These are phyloP conservation scores for Metarhizium rileyi DNA, from an alignment of 2,329 filamentous ascomycete genomes.

Conservation along the genomic window DNA sequence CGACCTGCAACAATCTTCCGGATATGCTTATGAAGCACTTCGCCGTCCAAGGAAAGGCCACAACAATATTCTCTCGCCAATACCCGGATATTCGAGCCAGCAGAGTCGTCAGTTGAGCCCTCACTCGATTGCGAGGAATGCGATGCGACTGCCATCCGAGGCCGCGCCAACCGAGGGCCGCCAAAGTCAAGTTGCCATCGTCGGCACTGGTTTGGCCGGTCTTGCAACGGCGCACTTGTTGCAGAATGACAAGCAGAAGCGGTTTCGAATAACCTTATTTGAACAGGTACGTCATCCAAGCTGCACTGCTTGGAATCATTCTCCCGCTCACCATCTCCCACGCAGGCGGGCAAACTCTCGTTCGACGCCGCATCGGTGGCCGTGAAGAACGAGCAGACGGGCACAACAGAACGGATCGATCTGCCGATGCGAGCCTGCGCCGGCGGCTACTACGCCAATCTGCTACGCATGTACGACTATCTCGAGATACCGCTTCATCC, in stretches of 20 bases:
- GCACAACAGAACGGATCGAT: constrained; percentile 25
- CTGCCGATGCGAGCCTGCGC: constrained; percentile 29
- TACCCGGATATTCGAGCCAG: too few relatives aligned
- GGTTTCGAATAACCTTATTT: constrained; percentile 25
- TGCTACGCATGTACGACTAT: constrained; percentile 46
- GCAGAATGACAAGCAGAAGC: constrained; percentile 18
- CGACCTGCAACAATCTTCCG: too few relatives aligned
- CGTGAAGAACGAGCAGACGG: constrained; percentile 20
- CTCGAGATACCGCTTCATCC: constrained; percentile 39
- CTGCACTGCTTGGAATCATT: not conserved
- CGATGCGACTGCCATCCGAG: too few relatives aligned
- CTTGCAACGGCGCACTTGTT: constrained; percentile 26
- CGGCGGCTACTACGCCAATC: constrained; percentile 41
- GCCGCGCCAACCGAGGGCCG: too few relatives aligned
- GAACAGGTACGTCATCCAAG: constrained; percentile 22
- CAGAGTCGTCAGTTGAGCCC: too few relatives aligned
- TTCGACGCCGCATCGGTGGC: constrained; percentile 30
- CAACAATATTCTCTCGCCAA: too few relatives aligned
- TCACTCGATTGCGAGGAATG: too few relatives aligned
- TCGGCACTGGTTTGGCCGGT: constrained; percentile 29
- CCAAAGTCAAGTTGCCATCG: too few relatives aligned
- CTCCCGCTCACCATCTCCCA: not conserved
- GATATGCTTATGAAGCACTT: too few relatives aligned
- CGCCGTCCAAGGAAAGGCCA: too few relatives aligned
- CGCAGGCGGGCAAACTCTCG: constrained; percentile 23